These are phyloP conservation scores for Ananas comosus DNA, from an alignment of 176 grass and related monocot species.

Conservation along the genomic window DNA sequence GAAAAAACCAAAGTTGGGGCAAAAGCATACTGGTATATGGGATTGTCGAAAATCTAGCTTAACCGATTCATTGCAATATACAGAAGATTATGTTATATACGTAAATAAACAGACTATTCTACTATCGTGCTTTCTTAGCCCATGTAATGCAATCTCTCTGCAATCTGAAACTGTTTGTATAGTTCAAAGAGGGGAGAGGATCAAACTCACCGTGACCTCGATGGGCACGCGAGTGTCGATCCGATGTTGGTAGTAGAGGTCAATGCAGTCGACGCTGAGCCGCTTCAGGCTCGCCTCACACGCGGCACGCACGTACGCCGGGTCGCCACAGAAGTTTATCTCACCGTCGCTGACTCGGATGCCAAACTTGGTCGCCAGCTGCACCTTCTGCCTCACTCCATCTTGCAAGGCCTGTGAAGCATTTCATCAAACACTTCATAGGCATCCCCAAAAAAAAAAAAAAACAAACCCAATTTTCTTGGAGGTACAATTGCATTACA, in stretches of 20 bases:
- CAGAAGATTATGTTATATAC: no score
- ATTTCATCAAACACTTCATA: neutral
- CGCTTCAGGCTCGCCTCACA: slow-evolving; percentile 46
- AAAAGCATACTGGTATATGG: no score
- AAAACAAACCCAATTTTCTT: neutral
- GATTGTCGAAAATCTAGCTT: no score
- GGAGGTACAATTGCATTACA: no score
- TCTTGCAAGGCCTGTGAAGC: slow-evolving; percentile 39
- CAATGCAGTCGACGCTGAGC: slow-evolving; percentile 41
- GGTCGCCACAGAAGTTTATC: slow-evolving; percentile 26
- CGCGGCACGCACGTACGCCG: slow-evolving; percentile 45
- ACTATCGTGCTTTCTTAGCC: no score
- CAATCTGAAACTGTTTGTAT: no score
- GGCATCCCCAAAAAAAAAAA: no score
- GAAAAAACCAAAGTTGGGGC: no score
- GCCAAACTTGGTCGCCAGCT: slow-evolving; percentile 61
- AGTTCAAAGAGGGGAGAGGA: no score
- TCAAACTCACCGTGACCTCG: slow-evolving; percentile 53
- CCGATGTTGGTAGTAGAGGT: slow-evolving; percentile 69
- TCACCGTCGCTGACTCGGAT: slow-evolving; percentile 7
- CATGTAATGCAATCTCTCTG: no score
- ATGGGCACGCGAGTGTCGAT: slow-evolving; percentile 49
- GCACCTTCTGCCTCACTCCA: slow-evolving; percentile 42
- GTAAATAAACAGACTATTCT: no score
- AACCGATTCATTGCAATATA: no score